A percentile compares a stretch with the other conserved stretches of the same genome.
These are phyloP conservation scores for Dendrobium nobile DNA, from an alignment of 106 monocot genomes.

Conservation along the genomic window DNA sequence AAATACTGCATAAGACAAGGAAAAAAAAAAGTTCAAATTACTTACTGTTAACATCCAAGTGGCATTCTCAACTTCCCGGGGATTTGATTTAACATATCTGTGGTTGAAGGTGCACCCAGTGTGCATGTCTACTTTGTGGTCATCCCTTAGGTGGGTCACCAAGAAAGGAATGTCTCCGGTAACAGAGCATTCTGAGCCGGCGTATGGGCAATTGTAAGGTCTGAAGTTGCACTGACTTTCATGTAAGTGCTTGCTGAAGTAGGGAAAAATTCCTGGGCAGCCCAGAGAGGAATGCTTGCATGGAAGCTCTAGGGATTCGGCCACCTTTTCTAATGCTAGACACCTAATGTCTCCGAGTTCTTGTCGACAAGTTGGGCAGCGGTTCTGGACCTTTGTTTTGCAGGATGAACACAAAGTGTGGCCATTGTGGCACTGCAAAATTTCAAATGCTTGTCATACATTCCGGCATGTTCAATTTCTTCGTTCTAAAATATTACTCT, in stretches of 20 bases:
- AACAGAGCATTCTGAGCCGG: conserved; percentile 24
- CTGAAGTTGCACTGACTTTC: conserved; percentile 27
- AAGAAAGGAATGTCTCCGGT: conserved; percentile 19
- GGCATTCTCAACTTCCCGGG: conserved; percentile 25
- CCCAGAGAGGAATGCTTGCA: conserved; percentile 18
- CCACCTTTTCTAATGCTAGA: conserved; percentile 26
- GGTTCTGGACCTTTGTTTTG: conserved; percentile 26
- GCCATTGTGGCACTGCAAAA: conserved; percentile 23
- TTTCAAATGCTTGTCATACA: background rate
- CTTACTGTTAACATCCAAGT: conserved; percentile 29
- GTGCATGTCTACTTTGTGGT: conserved; percentile 30
- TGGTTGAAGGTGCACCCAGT: conserved; percentile 26
- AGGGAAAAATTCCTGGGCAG: conserved; percentile 20
- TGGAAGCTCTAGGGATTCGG: conserved; percentile 28
- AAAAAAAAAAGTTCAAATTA: background rate
- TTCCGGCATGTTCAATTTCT: background rate
- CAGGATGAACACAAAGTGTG: conserved; percentile 26
- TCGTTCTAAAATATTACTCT: too few relatives aligned
- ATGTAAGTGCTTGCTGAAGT: conserved; percentile 20
- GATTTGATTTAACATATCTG: conserved; percentile 25
- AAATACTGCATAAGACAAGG: background rate
- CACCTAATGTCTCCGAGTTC: conserved; percentile 28
- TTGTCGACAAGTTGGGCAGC: conserved; percentile 26
- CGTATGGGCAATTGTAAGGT: conserved; percentile 25
- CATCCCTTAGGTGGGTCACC: conserved; percentile 20